These are phyloP conservation scores for Dichomitus squalens DNA, from an alignment of 1,284 basidiomycete genomes.

Conservation along the genomic window DNA sequence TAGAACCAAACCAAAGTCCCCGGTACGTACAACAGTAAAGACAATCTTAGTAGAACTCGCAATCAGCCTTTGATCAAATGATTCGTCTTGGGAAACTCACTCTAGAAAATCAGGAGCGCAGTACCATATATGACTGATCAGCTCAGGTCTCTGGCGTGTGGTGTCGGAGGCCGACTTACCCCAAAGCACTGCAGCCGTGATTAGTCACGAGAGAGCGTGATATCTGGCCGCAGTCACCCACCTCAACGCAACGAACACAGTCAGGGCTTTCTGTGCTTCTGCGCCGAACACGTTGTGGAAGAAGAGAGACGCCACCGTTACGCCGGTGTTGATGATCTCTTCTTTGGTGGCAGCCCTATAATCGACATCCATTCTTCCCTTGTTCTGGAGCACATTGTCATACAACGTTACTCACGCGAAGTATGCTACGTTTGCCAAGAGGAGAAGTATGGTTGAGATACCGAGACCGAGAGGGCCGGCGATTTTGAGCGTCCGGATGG, in stretches of 20 bases:
- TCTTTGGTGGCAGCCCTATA: conserved; percentile 57
- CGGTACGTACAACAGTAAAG: conserved; percentile 29
- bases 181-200: conserved; percentile 23
- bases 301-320: conserved; percentile 67
- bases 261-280: conserved; percentile 60
- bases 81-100: too few relatives aligned
- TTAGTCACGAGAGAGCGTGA: too few relatives aligned
- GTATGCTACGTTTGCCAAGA: conserved; percentile 72
- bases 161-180: too few relatives aligned
- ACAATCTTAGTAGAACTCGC: conserved; percentile 26
- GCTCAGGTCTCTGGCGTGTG: too few relatives aligned
- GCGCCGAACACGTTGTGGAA: conserved; percentile 70
- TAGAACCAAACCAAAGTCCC: background rate
- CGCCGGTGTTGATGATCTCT: conserved; percentile 59
- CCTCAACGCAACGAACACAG: conserved; percentile 58
- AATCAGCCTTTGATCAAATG: too few relatives aligned
- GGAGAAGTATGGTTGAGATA: conserved; percentile 54
- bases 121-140: too few relatives aligned
- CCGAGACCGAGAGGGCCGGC: conserved; percentile 67
- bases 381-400: background rate
- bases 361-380: too few relatives aligned
- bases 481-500: conserved; percentile 65
- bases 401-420: conserved; percentile 54
- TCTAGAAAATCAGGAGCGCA: too few relatives aligned
- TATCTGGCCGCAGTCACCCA: conserved; percentile 1